These are phyloP conservation scores for Myotisia sp. DNA, from an alignment of 2,329 filamentous ascomycete genomes.

Conservation along the genomic window DNA sequence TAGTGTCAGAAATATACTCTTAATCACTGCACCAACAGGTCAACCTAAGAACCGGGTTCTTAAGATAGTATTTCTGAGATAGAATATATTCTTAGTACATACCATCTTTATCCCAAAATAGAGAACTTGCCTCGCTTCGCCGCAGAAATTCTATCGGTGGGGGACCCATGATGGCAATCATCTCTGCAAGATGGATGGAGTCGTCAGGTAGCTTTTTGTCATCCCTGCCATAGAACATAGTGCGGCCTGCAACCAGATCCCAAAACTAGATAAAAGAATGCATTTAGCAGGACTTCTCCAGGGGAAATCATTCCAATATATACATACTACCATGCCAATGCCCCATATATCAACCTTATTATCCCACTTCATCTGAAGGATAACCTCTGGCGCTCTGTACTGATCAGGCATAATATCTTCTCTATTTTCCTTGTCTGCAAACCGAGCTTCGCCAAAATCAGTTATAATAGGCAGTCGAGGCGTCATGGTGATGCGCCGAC, in stretches of 20 bases:
- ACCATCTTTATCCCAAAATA: conserved; percentile 17
- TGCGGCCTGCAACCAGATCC: conserved; percentile 5
- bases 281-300: background rate
- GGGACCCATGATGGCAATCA: conserved; percentile 13
- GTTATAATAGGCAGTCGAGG: conserved; percentile 4
- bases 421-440: conserved; percentile 1
- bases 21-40: too few species aligned
- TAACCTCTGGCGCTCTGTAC: conserved; percentile 16
- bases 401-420: conserved; percentile 14
- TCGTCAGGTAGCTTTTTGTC: conserved; percentile 5
- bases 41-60: too few species aligned
- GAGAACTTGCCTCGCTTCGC: conserved; percentile 11
- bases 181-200: conserved; percentile 15
- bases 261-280: conserved; percentile 4
- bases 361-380: conserved; percentile 16
- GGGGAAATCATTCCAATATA: background rate
- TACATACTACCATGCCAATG: conserved; percentile 14
- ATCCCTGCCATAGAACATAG: conserved; percentile 5
- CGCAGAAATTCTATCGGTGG: conserved; percentile 12
- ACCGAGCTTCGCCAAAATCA: conserved; percentile 8
- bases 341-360: conserved; percentile 17
- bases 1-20: too few species aligned
- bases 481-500: conserved; percentile 5
- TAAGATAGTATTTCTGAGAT: too few species aligned
- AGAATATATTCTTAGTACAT: too few species aligned